Evolutionary conservation across 148 eudicot species (phyloP), one percentile per base, ranked within the genome.

Genomic region (Cornus controversa): DNA sequence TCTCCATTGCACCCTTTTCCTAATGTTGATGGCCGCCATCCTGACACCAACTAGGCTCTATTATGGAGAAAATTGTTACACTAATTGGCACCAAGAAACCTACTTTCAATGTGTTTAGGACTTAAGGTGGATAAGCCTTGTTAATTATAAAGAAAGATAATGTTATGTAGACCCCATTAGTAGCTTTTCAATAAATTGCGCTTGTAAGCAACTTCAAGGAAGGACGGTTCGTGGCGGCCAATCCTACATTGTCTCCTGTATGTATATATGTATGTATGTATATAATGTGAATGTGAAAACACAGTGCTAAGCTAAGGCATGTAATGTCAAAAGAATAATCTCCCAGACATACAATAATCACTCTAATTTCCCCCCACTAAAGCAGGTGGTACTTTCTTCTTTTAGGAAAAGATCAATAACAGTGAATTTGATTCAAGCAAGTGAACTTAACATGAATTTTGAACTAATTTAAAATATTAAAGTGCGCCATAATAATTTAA

Each of bases 241-340:
- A 70, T 47, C 31, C n/a, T 22, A 37, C 18, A 23, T n/a, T 37
- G 54, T 18, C 22, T 14, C 15, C 20, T 13, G 22, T 54, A 18
- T 54, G 20, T 18, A 1, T 18, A 2, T 22, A n/a, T 0, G 22
- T 5, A 60, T 14, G 20, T 18, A 1, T 18, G 1, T 22, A n/a
- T 0, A 60, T 5, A 60, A 2, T 50, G 18, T 50, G 57, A n/a
- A 20, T 18, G 64, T 7, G 66, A 23, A 76, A 28, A 50, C 60
- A 28, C 45, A 47, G 80, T 37, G 23, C 25, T 29, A 27, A 40
- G 6, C n/a, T n/a, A 9, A 40, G 18, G 57, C 57, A 50, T 50
- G 57, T 50, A 50, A 74, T 70, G 70, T 69, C 75, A 78, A 40
- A 54, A 69, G 53, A 77, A 68, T 74, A 70, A 69, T 77, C 74